Evolutionary conservation across 2,329 filamentous ascomycete species (phyloP), one percentile per base, ranked within the genome.

Genomic region (Calonectria ilicicola): DNA sequence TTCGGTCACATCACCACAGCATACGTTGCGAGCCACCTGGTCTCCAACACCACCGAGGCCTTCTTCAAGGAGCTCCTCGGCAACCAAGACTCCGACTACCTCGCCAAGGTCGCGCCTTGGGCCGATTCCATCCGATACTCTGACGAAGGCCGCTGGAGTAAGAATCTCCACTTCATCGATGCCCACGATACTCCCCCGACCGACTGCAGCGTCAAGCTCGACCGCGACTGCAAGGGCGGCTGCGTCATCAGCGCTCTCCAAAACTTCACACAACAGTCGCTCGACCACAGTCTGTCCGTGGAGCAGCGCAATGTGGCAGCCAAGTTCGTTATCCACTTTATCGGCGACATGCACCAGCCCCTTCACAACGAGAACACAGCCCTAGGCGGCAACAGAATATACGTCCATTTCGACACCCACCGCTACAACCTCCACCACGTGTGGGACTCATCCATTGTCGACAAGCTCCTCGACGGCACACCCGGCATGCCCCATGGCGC

Each of bases 401-500:
- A 86, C 17, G 93, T 95, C 1, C 85, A 84, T 19, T 95, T 92
- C 83, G 86, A 91, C 29, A 88, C 87, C 3, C 81, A 83, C 35
- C 82, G 85, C 32, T 87, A 89, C 68, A 95, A 95, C 80, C 86
- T 95, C 49, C 93, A 95, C 79, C 88, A 92, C 70, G 90, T 94
- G 19, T 95, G 93, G 93, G 93, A 95, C 80, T 91, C 89, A 66
- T 90, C 89, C 76, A 94, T 95, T 74, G 88, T 91, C 0, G 92
- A 93, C 83, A 90, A 92, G 79, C 83, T 90, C 78, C 85, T 93
- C 1, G 92, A 92, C 2, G 90, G 87, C n/a, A 80, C 85, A 51
- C 83, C 85, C 46, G 83, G 89, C n/a, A 81, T 85, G 56, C 84
- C 85, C 46, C 83, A 89, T 79, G 82, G 85, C 83, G 81, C 88